Percentiles rank a stretch among this genome's conserved stretches.
Evolutionary conservation across 2,329 filamentous ascomycete genomes (phyloP).

Genomic region (Escovopsis sp.): DNA sequence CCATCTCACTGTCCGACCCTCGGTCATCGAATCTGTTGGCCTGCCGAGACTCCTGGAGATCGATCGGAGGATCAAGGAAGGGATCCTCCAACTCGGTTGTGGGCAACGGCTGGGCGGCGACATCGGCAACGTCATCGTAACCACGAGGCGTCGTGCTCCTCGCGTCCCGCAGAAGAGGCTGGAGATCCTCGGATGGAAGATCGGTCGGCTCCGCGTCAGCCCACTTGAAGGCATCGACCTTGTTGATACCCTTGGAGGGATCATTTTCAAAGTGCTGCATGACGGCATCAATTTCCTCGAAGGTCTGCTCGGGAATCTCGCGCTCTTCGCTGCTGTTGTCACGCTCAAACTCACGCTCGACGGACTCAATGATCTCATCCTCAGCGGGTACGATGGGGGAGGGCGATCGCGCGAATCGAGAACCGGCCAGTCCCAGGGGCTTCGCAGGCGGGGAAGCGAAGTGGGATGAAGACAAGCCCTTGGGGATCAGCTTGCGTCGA

Average conservation of each 20-base stretch:
- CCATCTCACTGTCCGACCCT: constrained; percentile 40
- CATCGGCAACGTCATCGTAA: constrained; percentile 30
- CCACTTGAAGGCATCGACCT: constrained; percentile 34
- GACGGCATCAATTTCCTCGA: constrained; percentile 81
- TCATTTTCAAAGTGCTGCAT: constrained; percentile 72
- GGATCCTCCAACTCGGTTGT: constrained; percentile 47
- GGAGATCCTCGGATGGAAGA: constrained; percentile 38
- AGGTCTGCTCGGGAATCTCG: constrained; percentile 27
- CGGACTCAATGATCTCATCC: constrained; percentile 13
- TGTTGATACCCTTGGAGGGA: constrained; percentile 61
- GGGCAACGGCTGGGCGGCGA: constrained; percentile 26
- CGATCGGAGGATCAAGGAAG: constrained; percentile 38
- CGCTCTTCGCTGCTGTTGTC: not conserved
- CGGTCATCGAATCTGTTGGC: constrained; percentile 25
- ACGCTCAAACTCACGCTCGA: constrained; percentile 12
- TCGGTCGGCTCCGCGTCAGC: constrained; percentile 17
- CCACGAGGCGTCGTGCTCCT: constrained; percentile 58
- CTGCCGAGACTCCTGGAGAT: constrained; percentile 35
- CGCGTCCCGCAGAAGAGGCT: constrained; percentile 49
- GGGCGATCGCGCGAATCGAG: constrained; percentile 29
- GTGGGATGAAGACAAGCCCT: constrained; percentile 30
- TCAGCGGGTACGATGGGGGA: constrained; percentile 12
- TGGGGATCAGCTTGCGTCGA: constrained; percentile 18
- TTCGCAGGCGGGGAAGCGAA: constrained; percentile 32
- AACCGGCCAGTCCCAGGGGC: constrained; percentile 27